Evolutionary conservation across 2,329 filamentous ascomycete species (phyloP), one percentile per base, ranked within the genome.

Genomic region (Aspergillus quadricinctus): DNA sequence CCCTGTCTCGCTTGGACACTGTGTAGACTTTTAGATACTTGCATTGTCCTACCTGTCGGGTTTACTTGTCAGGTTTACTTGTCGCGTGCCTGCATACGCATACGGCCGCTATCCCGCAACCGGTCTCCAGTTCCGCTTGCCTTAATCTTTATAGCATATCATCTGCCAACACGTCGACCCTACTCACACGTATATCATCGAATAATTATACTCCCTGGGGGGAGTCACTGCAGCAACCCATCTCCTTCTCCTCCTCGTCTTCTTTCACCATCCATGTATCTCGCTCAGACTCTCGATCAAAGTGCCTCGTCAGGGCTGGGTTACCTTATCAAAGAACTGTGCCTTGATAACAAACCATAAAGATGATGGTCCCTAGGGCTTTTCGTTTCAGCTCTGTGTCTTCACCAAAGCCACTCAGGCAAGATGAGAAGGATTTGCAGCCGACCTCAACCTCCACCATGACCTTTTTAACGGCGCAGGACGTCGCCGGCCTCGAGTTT

Each of bases 321-420:
- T 56, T 58, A 55, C 54, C 61, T 60, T 57, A 45, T 45, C 49
- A 56, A 40, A 51, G 58, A 59, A 57, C 48, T 56, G 52, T 55
- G 5, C 55, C 54, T 52, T 61, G 59, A 53, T 54, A 27, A 35
- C 46, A 58, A 57, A 27, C 37, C 56, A 58, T 64, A 59, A 71
- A 67, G 53, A 76, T 76, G 73, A 77, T 77, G 73, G 72, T 76
- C 50, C 74, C 74, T 41, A 67, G 72, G 61, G 68, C 72, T 50
- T 76, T 75, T 57, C 61, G 71, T 19, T 74, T 73, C 48, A 70
- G 61, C 43, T 73, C 74, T 10, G 61, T 69, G 31, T 61, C 68
- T 35, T 54, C 64, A 11, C 63, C 64, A 46, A 69, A 66, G 52
- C 49, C 56, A 19, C 43, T 54, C 48, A 55, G 51, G n/a, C 60